These are phyloP conservation scores for Linaria vulgaris DNA, from an alignment of 257 asterid genomes.

Conservation along the genomic window DNA sequence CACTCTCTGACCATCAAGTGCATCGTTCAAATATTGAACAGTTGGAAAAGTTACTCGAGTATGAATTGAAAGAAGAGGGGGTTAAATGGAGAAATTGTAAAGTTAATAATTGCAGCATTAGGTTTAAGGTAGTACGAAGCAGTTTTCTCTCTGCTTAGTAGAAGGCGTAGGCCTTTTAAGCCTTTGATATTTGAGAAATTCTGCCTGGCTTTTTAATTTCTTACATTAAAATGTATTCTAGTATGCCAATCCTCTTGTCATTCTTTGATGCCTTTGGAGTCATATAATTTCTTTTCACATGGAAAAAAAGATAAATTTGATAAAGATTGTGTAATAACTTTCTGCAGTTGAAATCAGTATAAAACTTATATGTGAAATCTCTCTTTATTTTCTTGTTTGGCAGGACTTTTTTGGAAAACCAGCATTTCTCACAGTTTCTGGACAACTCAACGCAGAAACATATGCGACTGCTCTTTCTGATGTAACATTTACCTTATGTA, in stretches of 20 bases:
- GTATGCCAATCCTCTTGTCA: not conserved
- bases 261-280: conserved; percentile 11
- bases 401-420: conserved; percentile 98
- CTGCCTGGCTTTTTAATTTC: not conserved
- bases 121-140: conserved; percentile 11
- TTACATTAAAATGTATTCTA: conserved; percentile 6
- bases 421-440: conserved; percentile 94
- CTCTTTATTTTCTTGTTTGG: conserved; percentile 25
- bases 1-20: no score
- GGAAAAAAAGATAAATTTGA: not conserved
- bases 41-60: no score
- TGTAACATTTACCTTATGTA: conserved; percentile 43
- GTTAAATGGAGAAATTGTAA: no score
- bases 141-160: not conserved
- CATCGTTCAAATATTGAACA: no score
- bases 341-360: conserved; percentile 19
- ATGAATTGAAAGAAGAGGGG: no score
- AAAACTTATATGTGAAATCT: not conserved
- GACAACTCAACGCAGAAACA: conserved; percentile 97
- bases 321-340: conserved; percentile 17
- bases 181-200: not conserved
- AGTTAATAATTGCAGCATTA: no score
- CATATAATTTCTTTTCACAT: not conserved
- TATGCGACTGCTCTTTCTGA: conserved; percentile 95
- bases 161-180: not conserved